phyloP scores from a whole-genome alignment of 345 rosid genomes.

The Gynandropsis gynandra region DNA sequence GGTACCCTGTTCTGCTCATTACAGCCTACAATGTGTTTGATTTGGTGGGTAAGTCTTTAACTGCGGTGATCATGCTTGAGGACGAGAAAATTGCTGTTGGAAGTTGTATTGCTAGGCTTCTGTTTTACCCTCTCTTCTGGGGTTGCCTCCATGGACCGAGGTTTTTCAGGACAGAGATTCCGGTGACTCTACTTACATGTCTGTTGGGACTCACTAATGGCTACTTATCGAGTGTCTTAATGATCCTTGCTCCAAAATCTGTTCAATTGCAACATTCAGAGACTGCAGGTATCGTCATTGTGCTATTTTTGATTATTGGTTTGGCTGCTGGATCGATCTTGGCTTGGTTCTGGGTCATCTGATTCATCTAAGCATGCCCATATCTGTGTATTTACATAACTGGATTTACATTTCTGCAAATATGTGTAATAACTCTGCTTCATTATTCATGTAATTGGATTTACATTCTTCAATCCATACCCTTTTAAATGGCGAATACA shows the following conservation, averaged over 20 bases:
- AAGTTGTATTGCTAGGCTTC: constrained; percentile 57
- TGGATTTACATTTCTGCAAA: constrained; percentile 22
- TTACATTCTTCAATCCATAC: not conserved
- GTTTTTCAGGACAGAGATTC: constrained; percentile 78
- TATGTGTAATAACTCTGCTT: constrained; percentile 16
- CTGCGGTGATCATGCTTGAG: constrained; percentile 52
- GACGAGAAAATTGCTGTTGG: constrained; percentile 63
- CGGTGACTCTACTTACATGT: constrained; percentile 66
- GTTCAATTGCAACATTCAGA: constrained; percentile 72
- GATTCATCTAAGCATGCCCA: constrained; percentile 27
- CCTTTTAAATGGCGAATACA: constrained; percentile 1
- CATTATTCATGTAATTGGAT: constrained; percentile 4
- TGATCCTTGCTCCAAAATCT: constrained; percentile 75
- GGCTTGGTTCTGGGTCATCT: constrained; percentile 89
- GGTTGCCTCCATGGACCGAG: constrained; percentile 81
- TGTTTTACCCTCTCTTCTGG: constrained; percentile 78
- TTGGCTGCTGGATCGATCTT: constrained; percentile 63
- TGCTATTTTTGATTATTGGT: constrained; percentile 69
- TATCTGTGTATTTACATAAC: too few relatives aligned
- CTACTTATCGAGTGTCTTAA: constrained; percentile 75
- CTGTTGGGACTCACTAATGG: constrained; percentile 81
- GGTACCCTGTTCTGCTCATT: constrained; percentile 77
- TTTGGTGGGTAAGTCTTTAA: constrained; percentile 76
- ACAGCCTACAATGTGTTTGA: constrained; percentile 79
- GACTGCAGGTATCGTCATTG: constrained; percentile 80